Evolutionary conservation across 1,284 basidiomycete species (phyloP).

Genomic region (Trametes sp.): DNA sequence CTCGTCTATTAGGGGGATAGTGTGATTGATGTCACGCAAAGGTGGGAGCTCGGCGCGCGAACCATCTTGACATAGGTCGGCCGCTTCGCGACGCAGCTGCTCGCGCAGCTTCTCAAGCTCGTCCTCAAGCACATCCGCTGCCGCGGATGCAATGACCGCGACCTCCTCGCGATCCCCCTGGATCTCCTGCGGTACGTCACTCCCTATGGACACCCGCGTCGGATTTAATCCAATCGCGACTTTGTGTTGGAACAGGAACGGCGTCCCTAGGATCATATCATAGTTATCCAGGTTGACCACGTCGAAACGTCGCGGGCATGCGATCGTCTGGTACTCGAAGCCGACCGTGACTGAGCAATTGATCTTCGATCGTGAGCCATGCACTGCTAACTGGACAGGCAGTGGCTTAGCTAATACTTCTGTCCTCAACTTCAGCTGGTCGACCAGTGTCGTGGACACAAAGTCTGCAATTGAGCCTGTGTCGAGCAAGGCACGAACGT

Average conservation of each 20-base stretch:
- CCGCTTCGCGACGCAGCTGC: slow-evolving; percentile 31
- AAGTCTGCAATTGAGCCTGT: slow-evolving; percentile 49
- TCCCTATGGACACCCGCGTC: slow-evolving; percentile 29
- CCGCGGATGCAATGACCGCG: slow-evolving; percentile 16
- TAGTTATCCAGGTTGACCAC: slow-evolving; percentile 39
- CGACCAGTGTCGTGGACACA: slow-evolving; percentile 46
- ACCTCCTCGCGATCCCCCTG: slow-evolving; percentile 32
- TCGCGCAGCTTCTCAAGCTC: slow-evolving; percentile 27
- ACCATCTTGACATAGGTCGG: slow-evolving; percentile 38
- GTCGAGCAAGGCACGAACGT: slow-evolving; percentile 43
- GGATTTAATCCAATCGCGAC: slow-evolving; percentile 36
- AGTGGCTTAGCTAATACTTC: slow-evolving; percentile 38
- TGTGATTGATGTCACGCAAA: slow-evolving; percentile 47
- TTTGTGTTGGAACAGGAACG: slow-evolving; percentile 39
- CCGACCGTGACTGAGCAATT: slow-evolving; percentile 32
- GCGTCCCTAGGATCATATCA: slow-evolving; percentile 41
- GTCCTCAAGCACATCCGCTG: slow-evolving; percentile 29
- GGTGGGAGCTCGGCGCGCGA: slow-evolving; percentile 42
- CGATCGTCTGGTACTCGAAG: slow-evolving; percentile 43
- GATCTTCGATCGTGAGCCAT: slow-evolving; percentile 43
- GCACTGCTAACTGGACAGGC: slow-evolving; percentile 42
- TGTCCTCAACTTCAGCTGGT: slow-evolving; percentile 40
- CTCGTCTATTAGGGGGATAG: slow-evolving; percentile 48
- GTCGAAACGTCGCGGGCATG: slow-evolving; percentile 39
- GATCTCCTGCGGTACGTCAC: slow-evolving; percentile 23